phyloP scores from a whole-genome alignment of 2,329 filamentous ascomycete species.

The Diaporthe vaccinii region DNA sequence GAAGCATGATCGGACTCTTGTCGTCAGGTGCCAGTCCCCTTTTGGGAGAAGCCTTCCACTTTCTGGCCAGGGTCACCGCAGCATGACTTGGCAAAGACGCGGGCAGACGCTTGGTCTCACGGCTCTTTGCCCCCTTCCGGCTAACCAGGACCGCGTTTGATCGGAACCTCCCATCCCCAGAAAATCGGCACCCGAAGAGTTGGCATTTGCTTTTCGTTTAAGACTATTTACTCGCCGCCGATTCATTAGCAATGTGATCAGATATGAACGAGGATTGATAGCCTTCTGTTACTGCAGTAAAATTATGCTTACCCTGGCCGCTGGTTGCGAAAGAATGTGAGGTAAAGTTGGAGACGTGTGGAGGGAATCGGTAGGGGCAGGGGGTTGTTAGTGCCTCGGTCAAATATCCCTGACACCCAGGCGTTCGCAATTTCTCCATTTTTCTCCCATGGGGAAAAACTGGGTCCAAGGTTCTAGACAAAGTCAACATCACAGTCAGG shows the following conservation, averaged over 20 bases:
- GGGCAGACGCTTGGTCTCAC: constrained; percentile 23
- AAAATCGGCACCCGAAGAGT: background rate
- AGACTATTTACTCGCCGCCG: background rate
- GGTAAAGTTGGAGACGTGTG: background rate
- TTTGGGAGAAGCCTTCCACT: constrained; percentile 19
- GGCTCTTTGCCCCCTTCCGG: constrained; percentile 22
- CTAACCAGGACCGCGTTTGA: constrained; percentile 1
- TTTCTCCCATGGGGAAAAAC: constrained; percentile 32
- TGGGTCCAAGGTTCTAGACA: constrained; percentile 26
- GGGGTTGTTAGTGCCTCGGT: constrained; percentile 4
- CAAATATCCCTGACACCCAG: constrained; percentile 19
- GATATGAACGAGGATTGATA: too few relatives aligned
- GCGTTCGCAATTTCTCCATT: constrained; percentile 21
- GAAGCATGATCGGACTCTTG: background rate
- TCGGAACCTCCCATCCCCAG: constrained; percentile 15
- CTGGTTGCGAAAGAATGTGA: background rate
- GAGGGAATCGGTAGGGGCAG: background rate
- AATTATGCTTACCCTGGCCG: background rate
- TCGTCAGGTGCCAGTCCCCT: constrained; percentile 18
- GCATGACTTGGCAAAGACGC: constrained; percentile 29
- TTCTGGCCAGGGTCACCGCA: constrained; percentile 15
- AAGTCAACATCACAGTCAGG: background rate
- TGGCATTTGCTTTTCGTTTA: background rate
- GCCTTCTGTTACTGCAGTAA: too few relatives aligned
- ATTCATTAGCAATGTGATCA: background rate